Evolutionary conservation across 805 yeast genomes (phyloP), one percentile per base, ranked within the genome.

Genomic region (Candida quercuum): DNA sequence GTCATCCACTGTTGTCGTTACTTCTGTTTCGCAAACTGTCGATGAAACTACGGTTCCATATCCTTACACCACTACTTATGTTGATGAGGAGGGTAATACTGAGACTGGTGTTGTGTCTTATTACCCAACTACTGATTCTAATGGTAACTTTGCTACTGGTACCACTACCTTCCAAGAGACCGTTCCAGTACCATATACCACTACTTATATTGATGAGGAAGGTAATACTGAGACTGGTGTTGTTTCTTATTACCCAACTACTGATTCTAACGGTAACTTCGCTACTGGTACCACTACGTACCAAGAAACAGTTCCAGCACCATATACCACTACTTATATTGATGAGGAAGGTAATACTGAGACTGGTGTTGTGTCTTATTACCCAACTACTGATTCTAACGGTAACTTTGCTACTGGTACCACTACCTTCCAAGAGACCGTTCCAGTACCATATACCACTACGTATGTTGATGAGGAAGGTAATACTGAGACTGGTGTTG

Each of bases 381-480:
- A 18, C 41, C 16, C 29, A 28, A 18, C 37, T 13, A 23, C 31
- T 23, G 28, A 14, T 16, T 20, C 33, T 28, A 10, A 32, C 3
- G 35, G 35, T 5, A 15, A 26, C 11, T 8, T 24, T 16, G 35
- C 22, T 32, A 24, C 28, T 17, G 35, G 21, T 32, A 23, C 22
- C n/a, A 24, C 27, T 14, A 24, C 27, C n/a, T 5, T 24, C n/a
- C 27, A 13, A 7, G n/a, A 14, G 29, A 27, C 29, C n/a, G 29
- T 27, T n/a, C n/a, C 29, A 14, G 29, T 27, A 14, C 29, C 29
- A 27, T 27, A 18, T 27, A 15, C 17, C 17, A 27, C 29, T 15
- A 15, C 29, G 8, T 8, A 14, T 14, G 18, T 18, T 27, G 18
- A 17, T 14, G 29, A n/a, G n/a, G 18, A 27, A n/a, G 29, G 29